Evolutionary conservation across 2,329 filamentous ascomycete genomes (phyloP), one percentile per base, ranked within the genome.

Genomic region (Aspergillus fijiensis): DNA sequence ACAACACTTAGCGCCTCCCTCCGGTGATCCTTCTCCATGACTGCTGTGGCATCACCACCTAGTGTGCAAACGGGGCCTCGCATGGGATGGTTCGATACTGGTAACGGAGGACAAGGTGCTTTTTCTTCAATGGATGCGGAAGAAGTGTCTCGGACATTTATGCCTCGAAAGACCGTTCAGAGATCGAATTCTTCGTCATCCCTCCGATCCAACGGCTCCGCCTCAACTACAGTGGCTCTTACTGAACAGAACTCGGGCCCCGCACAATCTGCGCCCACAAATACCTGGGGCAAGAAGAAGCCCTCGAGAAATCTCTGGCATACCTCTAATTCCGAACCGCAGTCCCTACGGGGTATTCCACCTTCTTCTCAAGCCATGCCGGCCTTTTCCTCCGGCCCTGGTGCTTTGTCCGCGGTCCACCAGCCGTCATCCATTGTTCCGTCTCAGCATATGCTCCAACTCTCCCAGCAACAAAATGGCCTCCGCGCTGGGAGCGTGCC

Each of bases 171-270:
- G 80, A 88, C 85, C 73, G 84, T 92, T 63, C 91, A 94, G 76
- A 88, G 94, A 75, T 89, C 89, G 72, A 96, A 92, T 81, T 98
- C 94, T 39, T 95, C 92, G 60, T 96, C 92, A 4, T 96, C 93
- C 50, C 83, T 96, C 65, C 80, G 81, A 58, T 87, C 86, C 23
- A 79, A 78, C 58, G 79, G 81, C 35, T 90, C 91, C 53, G 85
- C 81, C 47, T 78, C 77, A 48, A 79, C 77, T 5, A 70, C 74
- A 53, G 68, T 69, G n/a, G 64, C 67, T 16, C 39, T 45, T 35
- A 58, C 60, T 25, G 60, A 72, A 14, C 74, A 77, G 61, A 71
- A 72, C 58, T 72, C 72, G 67, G 39, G 39, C 39, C 16, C 39
- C 39, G 39, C 16, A 45, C 39, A 45, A 45, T 14, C 39, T 45